phyloP scores from a whole-genome alignment of 805 yeast genomes.

The Starmerella floricola region DNA sequence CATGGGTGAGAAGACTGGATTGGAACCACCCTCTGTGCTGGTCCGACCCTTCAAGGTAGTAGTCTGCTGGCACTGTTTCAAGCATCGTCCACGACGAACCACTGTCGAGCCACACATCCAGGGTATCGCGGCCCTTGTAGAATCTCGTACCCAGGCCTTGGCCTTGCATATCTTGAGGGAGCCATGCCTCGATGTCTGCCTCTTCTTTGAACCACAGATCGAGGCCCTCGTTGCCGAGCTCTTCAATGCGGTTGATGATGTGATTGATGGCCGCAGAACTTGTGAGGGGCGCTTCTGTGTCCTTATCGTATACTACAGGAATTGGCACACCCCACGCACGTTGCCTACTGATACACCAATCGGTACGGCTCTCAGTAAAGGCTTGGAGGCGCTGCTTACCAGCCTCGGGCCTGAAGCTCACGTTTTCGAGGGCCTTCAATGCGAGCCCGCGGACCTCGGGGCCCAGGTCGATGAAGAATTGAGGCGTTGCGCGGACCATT shows the following conservation, averaged over 20 bases:
- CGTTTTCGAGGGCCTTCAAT: constrained; percentile 44
- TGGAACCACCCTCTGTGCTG: constrained; percentile 99
- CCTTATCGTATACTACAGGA: constrained; percentile 60
- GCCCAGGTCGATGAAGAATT: constrained; percentile 87
- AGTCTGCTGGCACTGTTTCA: constrained; percentile 37
- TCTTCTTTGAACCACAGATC: constrained; percentile 55
- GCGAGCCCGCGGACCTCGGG: constrained; percentile 48
- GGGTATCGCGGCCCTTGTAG: constrained; percentile 69
- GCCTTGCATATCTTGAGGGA: constrained; percentile 40
- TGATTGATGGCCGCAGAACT: constrained; percentile 44
- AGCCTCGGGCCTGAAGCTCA: constrained; percentile 58
- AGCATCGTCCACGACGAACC: constrained; percentile 82
- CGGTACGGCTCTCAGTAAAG: constrained; percentile 66
- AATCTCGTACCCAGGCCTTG: constrained; percentile 35
- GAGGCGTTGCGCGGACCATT: constrained; percentile 90
- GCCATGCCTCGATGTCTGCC: constrained; percentile 50
- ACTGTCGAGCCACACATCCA: constrained; percentile 99
- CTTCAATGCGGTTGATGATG: constrained; percentile 44
- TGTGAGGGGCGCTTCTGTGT: constrained; percentile 52
- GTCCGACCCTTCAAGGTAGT: constrained; percentile 94
- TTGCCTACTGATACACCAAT: constrained; percentile 97
- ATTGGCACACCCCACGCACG: constrained; percentile 98
- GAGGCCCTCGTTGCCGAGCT: constrained; percentile 39
- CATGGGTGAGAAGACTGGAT: constrained; percentile 71
- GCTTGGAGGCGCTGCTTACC: constrained; percentile 62